Base-by-base conservation (phyloP, 495 filamentous ascomycete genomes). In the Cercophora scortea region DNA sequence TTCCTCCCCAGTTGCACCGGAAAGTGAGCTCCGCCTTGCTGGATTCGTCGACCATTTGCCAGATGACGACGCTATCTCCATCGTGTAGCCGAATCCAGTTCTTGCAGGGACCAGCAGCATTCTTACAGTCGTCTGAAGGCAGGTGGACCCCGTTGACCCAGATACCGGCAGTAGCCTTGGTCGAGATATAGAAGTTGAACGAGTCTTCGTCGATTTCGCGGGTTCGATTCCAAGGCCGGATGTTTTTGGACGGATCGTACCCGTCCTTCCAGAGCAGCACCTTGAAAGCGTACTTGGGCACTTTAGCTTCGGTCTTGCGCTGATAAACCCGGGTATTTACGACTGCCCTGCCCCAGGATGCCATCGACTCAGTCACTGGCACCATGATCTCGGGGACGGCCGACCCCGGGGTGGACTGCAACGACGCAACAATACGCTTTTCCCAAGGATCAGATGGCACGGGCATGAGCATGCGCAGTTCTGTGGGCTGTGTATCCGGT, bases 261-360 rank as follows among this genome's bases (percentile, higher is more conserved):
- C 76, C 78, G 0, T 78, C 75, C 19, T 79, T 80, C 78, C 83
- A 89, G 57, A 90, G 82, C 13, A 84, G 73, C 48, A 96, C 75
- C 56, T 85, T 83, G 57, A 94, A 78, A n/a, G 85, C 90, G 49
- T 82, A 81, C 59, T 90, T 90, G 6, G 90, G 88, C 33, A 96
- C 81, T 17, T 81, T 84, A 5, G 70, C 77, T 54, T 95, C 86
- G 47, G 66, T 60, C 32, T 60, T 65, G 32, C 79, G 69, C 1
- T 79, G 64, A 58, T 89, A 84, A 32, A 80, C 67, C 48, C 84
- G 64, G 12, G 81, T 87, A 48, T 85, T 87, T 15, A 66, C 61
- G 0, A 59, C 64, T 0, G 79, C 76, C 13, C 91, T 83, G 34
- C 91, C 91, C 83, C 86, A 96, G 3, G 82, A 84, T 0, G 83